Evolutionary conservation across 352 stramenopile genomes (phyloP), one percentile per base, ranked within the genome.

Genomic region (Phytophthora tubulina): DNA sequence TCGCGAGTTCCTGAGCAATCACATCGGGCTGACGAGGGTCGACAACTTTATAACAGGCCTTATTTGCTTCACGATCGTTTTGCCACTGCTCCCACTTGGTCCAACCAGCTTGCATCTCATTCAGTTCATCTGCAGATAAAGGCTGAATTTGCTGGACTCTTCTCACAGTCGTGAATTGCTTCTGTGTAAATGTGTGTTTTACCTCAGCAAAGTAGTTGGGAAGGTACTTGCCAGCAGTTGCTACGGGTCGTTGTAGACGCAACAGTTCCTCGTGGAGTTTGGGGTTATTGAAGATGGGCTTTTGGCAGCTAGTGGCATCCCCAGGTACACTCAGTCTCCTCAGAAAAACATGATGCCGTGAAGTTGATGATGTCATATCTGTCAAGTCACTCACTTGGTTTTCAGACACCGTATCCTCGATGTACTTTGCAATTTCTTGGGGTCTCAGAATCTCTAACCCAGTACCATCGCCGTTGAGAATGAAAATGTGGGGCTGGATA

Each of bases 381-480:
- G 15, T 17, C 13, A 61, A 41, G 8, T 66, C 51, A 27, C n/a
- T 41, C 11, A 46, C n/a, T 60, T 73, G 56, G 39, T 45, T 66
- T 58, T 63, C 46, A 21, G 53, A 58, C 17, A 10, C 17, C 27
- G 21, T 27, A 5, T 64, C 27, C 2, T 51, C 51, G 3, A 86
- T 39, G 32, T 67, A 89, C 10, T 81, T 63, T 5, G 51, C 62
- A 27, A 82, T 65, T 38, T 95, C 88, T 4, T 52, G 72, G 11
- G 85, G 84, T 55, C 82, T 72, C 46, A 94, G 33, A 9, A 94
- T 59, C 54, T 96, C 89, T 1, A 64, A 21, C 2, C 82, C 89
- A 0, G 84, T 92, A 8, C 89, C 89, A 56, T 96, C 83, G 36
- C 89, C 89, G n/a, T 90, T 76, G 14, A 96, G 68, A 45, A 94